Evolutionary conservation across 208 protist species (phyloP), one percentile per base, ranked within the genome.

Genomic region (Strigomonas culicis): DNA sequence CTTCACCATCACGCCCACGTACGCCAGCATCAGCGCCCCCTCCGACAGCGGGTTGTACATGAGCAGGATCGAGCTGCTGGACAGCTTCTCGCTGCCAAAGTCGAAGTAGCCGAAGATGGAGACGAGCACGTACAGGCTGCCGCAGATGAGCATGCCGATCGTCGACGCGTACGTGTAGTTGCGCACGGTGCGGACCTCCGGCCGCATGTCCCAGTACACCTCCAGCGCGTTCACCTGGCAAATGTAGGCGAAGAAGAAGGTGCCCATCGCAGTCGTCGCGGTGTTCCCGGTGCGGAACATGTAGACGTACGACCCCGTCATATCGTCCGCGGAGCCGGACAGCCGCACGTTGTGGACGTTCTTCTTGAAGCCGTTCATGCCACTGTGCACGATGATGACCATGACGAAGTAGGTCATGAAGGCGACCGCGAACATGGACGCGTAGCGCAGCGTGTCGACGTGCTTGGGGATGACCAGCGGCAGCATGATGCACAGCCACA

Each of bases 51-150:
- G 82, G 67, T 85, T 64, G 72, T 83, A 90, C 60, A 77, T 70
- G 19, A 62, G 68, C 31, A 92, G 60, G 24, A 89, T 77, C 28
- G 78, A 82, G 21, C 75, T 81, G 60, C 58, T 50, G 1, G 52
- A 52, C 32, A 75, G 70, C 13, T 70, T 63, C 24, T 58, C 15
- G 43, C 46, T 55, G 34, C 70, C 77, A 72, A 93, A 93, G 59
- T 90, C 80, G 47, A 86, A 66, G 69, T 88, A 88, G 11, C 82
- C 86, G 50, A 88, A 85, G 30, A 90, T 59, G 27, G 57, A 70
- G 24, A 84, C 68, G 11, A 74, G 22, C 49, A 85, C 56, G 73
- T 90, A 90, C 8, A 93, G 59, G 8, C 60, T 64, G 30, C 66
- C 68, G 59, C 75, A 86, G 31, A 92, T 51, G 36, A 76, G n/a